Conservation (phyloP, 805 yeast species). For the Monosporozyma yasuniensis region DNA sequence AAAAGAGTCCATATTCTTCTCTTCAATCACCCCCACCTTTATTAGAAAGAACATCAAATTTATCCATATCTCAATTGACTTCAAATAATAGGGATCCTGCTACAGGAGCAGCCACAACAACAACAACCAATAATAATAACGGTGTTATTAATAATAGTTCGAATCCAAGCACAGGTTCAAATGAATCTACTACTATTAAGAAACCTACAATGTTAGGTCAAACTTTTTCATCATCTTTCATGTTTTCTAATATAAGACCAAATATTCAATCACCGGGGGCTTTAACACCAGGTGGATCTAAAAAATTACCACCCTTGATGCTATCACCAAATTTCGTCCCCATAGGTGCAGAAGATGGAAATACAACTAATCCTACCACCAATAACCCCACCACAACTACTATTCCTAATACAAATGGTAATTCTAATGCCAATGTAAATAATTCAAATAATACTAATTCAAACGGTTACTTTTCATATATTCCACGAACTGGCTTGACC, state of each 20-base stretch:
- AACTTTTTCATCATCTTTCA: background rate
- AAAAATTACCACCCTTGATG: slow-evolving; percentile 40
- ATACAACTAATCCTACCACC: background rate
- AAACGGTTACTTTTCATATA: slow-evolving; percentile 8
- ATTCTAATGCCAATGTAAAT: background rate
- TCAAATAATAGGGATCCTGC: background rate
- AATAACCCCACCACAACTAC: background rate
- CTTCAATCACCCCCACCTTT: background rate
- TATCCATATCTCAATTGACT: slow-evolving; percentile 2
- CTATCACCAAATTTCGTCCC: slow-evolving; percentile 6
- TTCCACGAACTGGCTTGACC: slow-evolving; percentile 49
- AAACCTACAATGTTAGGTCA: background rate
- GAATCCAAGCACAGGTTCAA: background rate
- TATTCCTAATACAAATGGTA: background rate
- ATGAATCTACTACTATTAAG: background rate
- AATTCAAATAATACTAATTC: background rate
- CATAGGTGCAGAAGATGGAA: background rate
- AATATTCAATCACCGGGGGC: slow-evolving; percentile 34
- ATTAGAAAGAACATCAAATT: slow-evolving; percentile 1
- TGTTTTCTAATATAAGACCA: slow-evolving; percentile 6
- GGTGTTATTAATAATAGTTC: background rate
- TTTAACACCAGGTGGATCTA: slow-evolving; percentile 49
- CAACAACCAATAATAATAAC: background rate
- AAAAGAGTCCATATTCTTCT: background rate
- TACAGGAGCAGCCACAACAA: background rate